Conservation (phyloP, 1,139 yeast species). For the Diutina ranongensis region DNA sequence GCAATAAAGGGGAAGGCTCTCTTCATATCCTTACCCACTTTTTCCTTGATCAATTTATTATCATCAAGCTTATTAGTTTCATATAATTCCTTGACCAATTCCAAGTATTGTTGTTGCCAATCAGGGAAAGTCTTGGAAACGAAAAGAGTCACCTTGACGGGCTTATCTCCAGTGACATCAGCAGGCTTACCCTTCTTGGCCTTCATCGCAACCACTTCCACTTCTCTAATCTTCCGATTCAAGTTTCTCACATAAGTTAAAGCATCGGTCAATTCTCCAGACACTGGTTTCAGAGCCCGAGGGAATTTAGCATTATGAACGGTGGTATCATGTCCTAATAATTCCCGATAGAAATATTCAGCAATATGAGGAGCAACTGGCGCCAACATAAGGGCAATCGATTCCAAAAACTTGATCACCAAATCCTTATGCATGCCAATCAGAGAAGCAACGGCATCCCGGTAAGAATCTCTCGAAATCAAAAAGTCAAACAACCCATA, state of each 20-base stretch:
- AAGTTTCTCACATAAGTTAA: conserved; percentile 68
- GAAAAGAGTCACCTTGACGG: conserved; percentile 61
- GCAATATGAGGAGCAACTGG: conserved; percentile 97
- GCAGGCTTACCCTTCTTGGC: conserved; percentile 76
- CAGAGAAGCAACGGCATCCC: conserved; percentile 56
- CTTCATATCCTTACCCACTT: conserved; percentile 73
- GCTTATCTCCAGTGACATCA: conserved; percentile 60
- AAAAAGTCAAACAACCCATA: conserved; percentile 89
- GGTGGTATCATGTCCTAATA: conserved; percentile 46
- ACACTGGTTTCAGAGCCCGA: conserved; percentile 51
- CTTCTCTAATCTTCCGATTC: conserved; percentile 80
- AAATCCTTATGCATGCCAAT: conserved; percentile 76
- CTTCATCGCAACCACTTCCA: conserved; percentile 80
- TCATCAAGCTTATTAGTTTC: conserved; percentile 52
- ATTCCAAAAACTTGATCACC: conserved; percentile 69
- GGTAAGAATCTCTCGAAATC: conserved; percentile 89
- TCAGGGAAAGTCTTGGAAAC: conserved; percentile 83
- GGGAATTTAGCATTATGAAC: conserved; percentile 79
- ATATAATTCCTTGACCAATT: conserved; percentile 69
- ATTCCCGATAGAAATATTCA: conserved; percentile 79
- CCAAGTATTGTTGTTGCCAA: conserved; percentile 89
- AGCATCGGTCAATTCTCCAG: conserved; percentile 50
- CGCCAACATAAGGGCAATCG: conserved; percentile 72
- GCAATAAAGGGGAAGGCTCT: conserved; percentile 97
- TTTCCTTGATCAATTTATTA: conserved; percentile 46